These are phyloP conservation scores for Corchorus olitorius DNA, from an alignment of 345 rosid species.

Conservation along the genomic window DNA sequence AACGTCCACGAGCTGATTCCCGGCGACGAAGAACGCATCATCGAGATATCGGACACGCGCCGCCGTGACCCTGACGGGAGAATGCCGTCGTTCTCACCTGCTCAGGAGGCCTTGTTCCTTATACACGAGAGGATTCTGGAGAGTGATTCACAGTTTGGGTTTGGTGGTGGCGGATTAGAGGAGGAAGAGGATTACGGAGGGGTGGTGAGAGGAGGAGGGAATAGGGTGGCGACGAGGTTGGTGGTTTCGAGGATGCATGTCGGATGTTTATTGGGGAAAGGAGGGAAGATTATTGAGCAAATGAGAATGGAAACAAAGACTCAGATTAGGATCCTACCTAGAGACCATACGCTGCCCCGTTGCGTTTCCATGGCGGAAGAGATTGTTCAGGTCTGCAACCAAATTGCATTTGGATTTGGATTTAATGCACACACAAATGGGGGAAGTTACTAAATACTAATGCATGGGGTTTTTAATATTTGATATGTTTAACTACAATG, in stretches of 20 bases:
- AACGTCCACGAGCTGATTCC: slow-evolving; percentile 92
- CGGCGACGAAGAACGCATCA: slow-evolving; percentile 91
- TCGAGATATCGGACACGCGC: slow-evolving; percentile 92
- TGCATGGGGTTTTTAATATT: slow-evolving; percentile 11
- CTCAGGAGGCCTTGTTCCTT: slow-evolving; percentile 86
- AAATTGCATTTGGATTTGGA: slow-evolving; percentile 17
- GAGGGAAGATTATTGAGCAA: slow-evolving; percentile 97
- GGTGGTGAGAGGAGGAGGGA: slow-evolving; percentile 45
- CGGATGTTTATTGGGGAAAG: slow-evolving; percentile 96
- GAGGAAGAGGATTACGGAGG: slow-evolving; percentile 69
- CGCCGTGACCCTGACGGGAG: slow-evolving; percentile 94
- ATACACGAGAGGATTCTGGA: slow-evolving; percentile 90
- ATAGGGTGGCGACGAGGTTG: slow-evolving; percentile 76
- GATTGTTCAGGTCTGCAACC: slow-evolving; percentile 84
- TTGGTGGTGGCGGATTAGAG: slow-evolving; percentile 43
- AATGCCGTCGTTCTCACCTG: slow-evolving; percentile 90
- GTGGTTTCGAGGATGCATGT: slow-evolving; percentile 95
- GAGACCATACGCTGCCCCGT: slow-evolving; percentile 86
- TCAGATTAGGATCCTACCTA: slow-evolving; percentile 94
- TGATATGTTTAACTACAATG: slow-evolving; percentile 7
- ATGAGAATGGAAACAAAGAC: slow-evolving; percentile 99
- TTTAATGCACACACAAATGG: background rate
- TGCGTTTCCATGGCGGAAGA: slow-evolving; percentile 86
- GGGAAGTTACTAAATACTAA: slow-evolving; percentile 2
- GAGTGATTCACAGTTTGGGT: slow-evolving; percentile 61